Percentiles rank a stretch among this genome's conserved stretches.
Evolutionary conservation across 1,284 basidiomycete genomes (phyloP).

Genomic region (Puccinia coronata): DNA sequence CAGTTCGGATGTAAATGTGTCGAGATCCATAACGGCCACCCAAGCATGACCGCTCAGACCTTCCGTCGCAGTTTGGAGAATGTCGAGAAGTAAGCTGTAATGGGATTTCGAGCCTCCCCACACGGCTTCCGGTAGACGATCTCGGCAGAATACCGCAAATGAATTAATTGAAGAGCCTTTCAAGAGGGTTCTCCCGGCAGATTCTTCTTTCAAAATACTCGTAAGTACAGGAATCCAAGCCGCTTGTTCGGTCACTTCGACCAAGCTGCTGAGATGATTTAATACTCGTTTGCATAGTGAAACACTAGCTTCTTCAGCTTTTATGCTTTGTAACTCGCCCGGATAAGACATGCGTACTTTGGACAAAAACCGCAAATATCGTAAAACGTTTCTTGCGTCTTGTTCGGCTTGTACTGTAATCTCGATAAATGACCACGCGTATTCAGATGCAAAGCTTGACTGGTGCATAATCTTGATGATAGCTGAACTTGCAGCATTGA

Average conservation of each 20-base stretch:
- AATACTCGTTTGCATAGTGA: slow-evolving; percentile 16
- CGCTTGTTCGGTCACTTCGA: not conserved
- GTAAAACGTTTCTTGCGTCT: slow-evolving; percentile 14
- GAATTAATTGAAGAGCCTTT: not conserved
- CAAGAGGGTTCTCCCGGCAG: not conserved
- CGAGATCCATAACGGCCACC: slow-evolving; percentile 21
- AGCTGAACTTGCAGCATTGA: slow-evolving; percentile 16
- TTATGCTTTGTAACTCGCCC: slow-evolving; percentile 4
- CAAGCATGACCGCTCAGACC: slow-evolving; percentile 16
- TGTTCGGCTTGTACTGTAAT: not conserved
- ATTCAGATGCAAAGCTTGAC: slow-evolving; percentile 22
- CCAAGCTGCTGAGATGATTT: not conserved
- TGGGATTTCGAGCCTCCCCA: slow-evolving; percentile 38
- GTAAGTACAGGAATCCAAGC: slow-evolving; percentile 40
- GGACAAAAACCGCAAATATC: slow-evolving; percentile 31
- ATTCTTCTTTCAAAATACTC: slow-evolving; percentile 28
- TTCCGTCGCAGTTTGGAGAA: slow-evolving; percentile 18
- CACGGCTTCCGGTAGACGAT: slow-evolving; percentile 15
- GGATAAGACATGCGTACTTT: slow-evolving; percentile 23
- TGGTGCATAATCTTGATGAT: slow-evolving; percentile 29
- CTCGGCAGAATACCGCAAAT: slow-evolving; percentile 12
- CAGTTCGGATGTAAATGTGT: slow-evolving; percentile 12
- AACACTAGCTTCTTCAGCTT: slow-evolving; percentile 24
- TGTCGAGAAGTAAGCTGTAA: slow-evolving; percentile 38
- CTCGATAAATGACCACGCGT: slow-evolving; percentile 38